Evolutionary conservation across 148 eudicot genomes (phyloP).

Genomic region (Nepenthes gracilis): DNA sequence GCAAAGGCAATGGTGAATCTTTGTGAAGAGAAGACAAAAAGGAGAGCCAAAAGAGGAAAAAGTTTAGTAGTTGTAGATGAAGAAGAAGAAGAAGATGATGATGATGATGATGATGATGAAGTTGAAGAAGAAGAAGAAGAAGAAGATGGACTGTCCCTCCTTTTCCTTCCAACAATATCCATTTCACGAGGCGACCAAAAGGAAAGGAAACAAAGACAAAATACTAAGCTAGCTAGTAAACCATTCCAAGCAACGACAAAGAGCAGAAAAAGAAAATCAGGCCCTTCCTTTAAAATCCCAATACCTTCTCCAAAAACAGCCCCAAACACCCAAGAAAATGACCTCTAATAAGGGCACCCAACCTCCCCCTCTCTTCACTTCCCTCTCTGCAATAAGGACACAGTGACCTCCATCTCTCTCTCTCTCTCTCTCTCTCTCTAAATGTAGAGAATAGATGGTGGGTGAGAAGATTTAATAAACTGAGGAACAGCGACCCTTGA

Average conservation of each 20-base stretch:
- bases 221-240: background rate
- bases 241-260: background rate
- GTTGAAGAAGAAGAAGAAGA: background rate
- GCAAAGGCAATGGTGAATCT: constrained; percentile 18
- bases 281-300: background rate
- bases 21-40: constrained; percentile 16
- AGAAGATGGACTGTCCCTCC: background rate
- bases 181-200: background rate
- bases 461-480: constrained; percentile 1
- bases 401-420: background rate
- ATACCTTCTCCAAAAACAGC: background rate
- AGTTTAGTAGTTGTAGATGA: background rate
- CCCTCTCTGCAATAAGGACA: background rate
- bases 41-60: constrained; percentile 2
- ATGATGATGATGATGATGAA: background rate
- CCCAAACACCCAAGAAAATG: background rate
- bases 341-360: background rate
- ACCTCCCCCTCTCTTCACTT: no score
- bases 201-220: background rate
- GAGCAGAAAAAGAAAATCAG: background rate
- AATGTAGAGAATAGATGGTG: constrained; percentile 7
- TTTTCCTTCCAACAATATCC: constrained; percentile 15
- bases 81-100: background rate
- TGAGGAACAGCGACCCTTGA: background rate
- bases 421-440: background rate